Percentiles rank a stretch among this genome's conserved stretches.
phyloP scores from a whole-genome alignment of 495 filamentous ascomycete genomes.

The Aspergillus baeticus region DNA sequence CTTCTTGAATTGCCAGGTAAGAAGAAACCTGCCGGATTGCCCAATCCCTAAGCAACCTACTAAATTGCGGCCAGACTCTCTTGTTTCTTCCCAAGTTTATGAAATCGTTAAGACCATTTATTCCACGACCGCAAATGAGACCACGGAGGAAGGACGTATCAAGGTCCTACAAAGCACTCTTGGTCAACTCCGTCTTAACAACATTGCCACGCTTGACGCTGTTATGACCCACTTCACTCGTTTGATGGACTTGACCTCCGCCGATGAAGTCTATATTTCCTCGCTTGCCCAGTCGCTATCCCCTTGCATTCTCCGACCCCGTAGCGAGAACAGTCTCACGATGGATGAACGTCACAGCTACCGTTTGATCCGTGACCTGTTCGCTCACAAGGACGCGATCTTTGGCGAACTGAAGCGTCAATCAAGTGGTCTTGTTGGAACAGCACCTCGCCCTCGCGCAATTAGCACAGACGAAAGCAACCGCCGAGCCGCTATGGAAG shows the following conservation, averaged over 20 bases:
- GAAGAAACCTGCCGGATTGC: constrained; percentile 20
- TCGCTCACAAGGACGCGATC: constrained; percentile 89
- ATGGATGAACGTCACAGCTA: constrained; percentile 94
- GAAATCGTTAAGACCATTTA: constrained; percentile 99
- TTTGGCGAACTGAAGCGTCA: constrained; percentile 96
- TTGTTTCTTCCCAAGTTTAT: constrained; percentile 97
- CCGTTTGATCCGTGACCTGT: constrained; percentile 89
- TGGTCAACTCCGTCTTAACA: constrained; percentile 90
- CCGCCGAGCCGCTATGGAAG: constrained; percentile 89
- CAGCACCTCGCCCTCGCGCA: constrained; percentile 65
- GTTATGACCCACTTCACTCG: constrained; percentile 98
- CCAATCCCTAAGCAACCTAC: not conserved
- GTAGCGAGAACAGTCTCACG: constrained; percentile 80
- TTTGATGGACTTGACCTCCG: constrained; percentile 93
- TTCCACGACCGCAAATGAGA: constrained; percentile 68
- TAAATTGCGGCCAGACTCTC: constrained; percentile 61
- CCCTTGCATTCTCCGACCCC: constrained; percentile 85
- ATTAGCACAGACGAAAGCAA: constrained; percentile 97
- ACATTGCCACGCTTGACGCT: constrained; percentile 97
- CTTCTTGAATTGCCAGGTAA: constrained; percentile 91
- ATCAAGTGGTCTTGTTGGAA: constrained; percentile 56
- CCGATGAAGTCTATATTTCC: constrained; percentile 82
- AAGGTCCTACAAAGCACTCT: constrained; percentile 95
- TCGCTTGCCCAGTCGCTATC: constrained; percentile 76
- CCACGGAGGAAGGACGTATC: constrained; percentile 70